phyloP scores from a whole-genome alignment of 345 rosid genomes.

The Draba incana region DNA sequence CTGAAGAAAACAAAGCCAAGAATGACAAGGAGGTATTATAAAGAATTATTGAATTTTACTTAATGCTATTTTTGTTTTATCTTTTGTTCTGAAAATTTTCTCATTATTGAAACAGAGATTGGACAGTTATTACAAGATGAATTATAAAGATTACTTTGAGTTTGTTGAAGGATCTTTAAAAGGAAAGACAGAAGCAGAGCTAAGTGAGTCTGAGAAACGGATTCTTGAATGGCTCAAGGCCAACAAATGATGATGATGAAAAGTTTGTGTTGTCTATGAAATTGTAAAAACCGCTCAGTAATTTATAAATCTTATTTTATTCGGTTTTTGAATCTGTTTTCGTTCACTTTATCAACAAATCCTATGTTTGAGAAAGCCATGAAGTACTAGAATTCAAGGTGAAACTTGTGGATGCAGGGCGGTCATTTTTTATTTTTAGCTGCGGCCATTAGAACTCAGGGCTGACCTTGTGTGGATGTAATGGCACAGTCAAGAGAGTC shows the following conservation, averaged over 20 bases:
- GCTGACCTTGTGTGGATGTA: no score
- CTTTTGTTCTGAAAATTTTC: conserved; percentile 13
- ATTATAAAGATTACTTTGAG: conserved; percentile 87
- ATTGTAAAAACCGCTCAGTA: neutral
- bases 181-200: conserved; percentile 64
- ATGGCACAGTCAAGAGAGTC: conserved; percentile 23
- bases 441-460: no score
- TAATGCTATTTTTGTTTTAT: neutral
- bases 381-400: conserved; percentile 4
- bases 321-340: neutral
- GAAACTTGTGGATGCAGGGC: conserved; percentile 13
- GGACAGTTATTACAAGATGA: conserved; percentile 85
- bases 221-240: conserved; percentile 80
- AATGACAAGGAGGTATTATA: conserved; percentile 81
- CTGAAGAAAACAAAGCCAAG: conserved; percentile 78
- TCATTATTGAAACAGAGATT: conserved; percentile 51
- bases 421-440: no score
- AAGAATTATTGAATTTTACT: neutral
- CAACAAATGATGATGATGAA: conserved; percentile 53
- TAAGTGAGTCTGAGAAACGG: conserved; percentile 73
- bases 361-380: neutral
- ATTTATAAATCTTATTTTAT: conserved; percentile 13
- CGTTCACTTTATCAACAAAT: conserved; percentile 9
- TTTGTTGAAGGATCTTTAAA: conserved; percentile 68
- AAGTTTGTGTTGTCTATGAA: conserved; percentile 23